Conservation (phyloP, 805 yeast species). For the Starmerella sirachaensis region DNA sequence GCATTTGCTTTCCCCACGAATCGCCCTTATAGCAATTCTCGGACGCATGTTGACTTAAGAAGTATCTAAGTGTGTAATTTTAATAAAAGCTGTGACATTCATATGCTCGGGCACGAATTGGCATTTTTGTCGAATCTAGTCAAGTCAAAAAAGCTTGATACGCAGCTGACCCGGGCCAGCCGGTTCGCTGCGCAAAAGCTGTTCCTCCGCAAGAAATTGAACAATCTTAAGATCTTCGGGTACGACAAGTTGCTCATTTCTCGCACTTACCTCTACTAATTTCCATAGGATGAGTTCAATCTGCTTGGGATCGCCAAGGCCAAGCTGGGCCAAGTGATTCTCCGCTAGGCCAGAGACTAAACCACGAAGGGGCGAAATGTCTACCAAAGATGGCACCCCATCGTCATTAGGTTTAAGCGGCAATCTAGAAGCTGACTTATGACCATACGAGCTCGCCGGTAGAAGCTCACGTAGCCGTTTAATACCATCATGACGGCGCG, state of each 20-base stretch:
- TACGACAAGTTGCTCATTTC: constrained; percentile 13
- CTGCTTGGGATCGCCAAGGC: constrained; percentile 5
- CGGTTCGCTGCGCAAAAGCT: constrained; percentile 10
- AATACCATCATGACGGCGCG: background rate
- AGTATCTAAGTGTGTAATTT: no score
- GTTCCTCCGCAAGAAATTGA: constrained; percentile 11
- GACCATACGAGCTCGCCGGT: background rate
- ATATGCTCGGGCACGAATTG: background rate
- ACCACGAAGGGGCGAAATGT: background rate
- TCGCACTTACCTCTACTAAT: constrained; percentile 7
- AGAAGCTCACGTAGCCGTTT: background rate
- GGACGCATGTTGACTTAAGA: no score
- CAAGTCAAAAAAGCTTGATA: constrained; percentile 2
- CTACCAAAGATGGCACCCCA: background rate
- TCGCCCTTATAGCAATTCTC: no score
- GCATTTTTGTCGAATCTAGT: background rate
- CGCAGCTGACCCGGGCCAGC: constrained; percentile 10
- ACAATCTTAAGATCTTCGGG: constrained; percentile 10
- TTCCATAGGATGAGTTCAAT: constrained; percentile 6
- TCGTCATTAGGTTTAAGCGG: background rate
- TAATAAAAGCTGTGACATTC: no score
- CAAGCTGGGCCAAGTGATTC: constrained; percentile 3
- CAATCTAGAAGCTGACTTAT: background rate
- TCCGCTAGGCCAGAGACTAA: constrained; percentile 4
- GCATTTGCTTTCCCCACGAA: no score